Percentiles rank a stretch among this genome's conserved stretches.
Evolutionary conservation across 2,329 filamentous ascomycete species (phyloP).

Genomic region (Aureobasidium sp.): DNA sequence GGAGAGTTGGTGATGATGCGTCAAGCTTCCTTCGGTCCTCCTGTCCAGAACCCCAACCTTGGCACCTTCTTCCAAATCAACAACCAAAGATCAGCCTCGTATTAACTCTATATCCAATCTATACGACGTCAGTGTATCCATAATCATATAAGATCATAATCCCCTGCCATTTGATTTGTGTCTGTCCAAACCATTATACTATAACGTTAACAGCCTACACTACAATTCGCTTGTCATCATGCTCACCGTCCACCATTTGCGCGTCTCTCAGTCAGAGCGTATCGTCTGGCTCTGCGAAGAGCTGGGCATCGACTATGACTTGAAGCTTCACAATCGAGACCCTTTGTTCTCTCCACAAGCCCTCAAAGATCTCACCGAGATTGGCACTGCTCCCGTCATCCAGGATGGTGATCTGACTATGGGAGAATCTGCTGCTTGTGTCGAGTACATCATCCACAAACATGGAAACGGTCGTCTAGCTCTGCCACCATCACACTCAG

Average conservation of each 20-base stretch:
- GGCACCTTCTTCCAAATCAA: constrained; percentile 1
- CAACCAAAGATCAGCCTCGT: neutral
- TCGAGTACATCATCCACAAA: constrained; percentile 55
- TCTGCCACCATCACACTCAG: constrained; percentile 38
- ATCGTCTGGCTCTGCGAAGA: constrained; percentile 61
- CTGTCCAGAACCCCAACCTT: neutral
- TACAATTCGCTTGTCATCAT: constrained; percentile 22
- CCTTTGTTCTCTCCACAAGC: constrained; percentile 34
- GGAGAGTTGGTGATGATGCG: neutral
- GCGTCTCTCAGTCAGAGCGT: constrained; percentile 55
- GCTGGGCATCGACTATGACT: constrained; percentile 48
- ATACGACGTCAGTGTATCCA: neutral
- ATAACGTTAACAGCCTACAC: neutral
- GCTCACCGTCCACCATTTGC: constrained; percentile 33
- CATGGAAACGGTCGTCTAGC: constrained; percentile 47
- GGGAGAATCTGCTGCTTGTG: constrained; percentile 53
- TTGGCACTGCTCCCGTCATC: constrained; percentile 55
- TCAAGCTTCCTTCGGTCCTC: neutral
- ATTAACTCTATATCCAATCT: neutral
- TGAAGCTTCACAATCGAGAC: constrained; percentile 41
- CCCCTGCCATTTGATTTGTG: neutral
- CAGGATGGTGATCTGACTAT: constrained; percentile 48
- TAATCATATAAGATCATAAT: neutral
- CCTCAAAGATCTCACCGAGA: constrained; percentile 32
- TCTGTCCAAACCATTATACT: neutral